A percentile compares a stretch with the other conserved stretches of the same genome.
These are phyloP conservation scores for Solanum corneliomulleri DNA, from an alignment of 257 asterid species.

Conservation along the genomic window DNA sequence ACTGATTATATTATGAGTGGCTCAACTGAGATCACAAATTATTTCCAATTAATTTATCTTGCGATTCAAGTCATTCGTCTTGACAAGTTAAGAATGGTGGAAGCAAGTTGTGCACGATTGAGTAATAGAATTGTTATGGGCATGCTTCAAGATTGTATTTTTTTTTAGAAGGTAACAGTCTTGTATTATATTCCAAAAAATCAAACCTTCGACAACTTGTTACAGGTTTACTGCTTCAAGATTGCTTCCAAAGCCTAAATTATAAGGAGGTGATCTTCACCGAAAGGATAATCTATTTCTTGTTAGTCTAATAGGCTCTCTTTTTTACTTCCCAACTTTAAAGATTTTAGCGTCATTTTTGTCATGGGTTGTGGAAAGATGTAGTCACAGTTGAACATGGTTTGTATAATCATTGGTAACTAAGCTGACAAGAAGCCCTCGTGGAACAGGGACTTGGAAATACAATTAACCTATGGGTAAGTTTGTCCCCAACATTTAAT, in stretches of 20 bases:
- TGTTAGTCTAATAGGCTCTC: neutral
- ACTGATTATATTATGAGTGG: neutral
- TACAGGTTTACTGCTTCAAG: neutral
- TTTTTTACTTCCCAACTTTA: neutral
- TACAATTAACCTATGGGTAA: neutral
- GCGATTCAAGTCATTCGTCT: neutral
- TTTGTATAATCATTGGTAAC: neutral
- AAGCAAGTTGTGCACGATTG: neutral
- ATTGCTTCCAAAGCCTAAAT: neutral
- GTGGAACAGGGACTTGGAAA: neutral
- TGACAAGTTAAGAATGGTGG: neutral
- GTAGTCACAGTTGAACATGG: neutral
- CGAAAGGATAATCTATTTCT: neutral
- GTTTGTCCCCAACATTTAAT: neutral
- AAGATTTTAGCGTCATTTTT: neutral
- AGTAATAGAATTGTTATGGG: neutral
- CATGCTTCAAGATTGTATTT: neutral
- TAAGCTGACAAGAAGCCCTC: neutral
- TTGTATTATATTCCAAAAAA: no score
- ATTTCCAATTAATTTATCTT: neutral
- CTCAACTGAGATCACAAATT: neutral
- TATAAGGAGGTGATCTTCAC: neutral
- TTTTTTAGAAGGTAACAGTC: no score
- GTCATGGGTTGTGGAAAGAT: neutral
- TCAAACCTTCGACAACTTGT: no score